phyloP scores from a whole-genome alignment of 768 basidiomycete species.

The Phlebiopsis gigantea region DNA sequence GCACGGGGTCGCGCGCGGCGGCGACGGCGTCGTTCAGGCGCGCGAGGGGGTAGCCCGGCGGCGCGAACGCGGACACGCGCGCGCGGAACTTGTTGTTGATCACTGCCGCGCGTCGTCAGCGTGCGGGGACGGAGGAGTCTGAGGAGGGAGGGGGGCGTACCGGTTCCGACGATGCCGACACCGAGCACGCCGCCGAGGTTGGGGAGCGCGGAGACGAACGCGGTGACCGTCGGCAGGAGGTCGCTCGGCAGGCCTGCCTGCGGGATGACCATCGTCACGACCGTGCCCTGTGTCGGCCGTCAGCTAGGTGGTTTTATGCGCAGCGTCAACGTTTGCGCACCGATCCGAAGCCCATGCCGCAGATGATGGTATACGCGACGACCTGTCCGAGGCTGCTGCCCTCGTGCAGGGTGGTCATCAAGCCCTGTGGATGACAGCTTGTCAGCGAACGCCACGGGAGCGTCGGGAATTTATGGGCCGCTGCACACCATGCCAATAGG shows the following conservation, averaged over 20 bases:
- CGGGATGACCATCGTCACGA: constrained; percentile 9
- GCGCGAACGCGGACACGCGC: background rate
- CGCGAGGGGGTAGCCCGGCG: background rate
- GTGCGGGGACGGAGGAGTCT: too few relatives aligned
- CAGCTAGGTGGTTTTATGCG: background rate
- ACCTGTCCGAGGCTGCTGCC: constrained; percentile 10
- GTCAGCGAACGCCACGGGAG: background rate
- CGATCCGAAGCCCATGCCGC: constrained; percentile 14
- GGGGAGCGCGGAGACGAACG: constrained; percentile 12
- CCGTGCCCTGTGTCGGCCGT: constrained; percentile 5
- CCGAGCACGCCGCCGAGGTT: constrained; percentile 15
- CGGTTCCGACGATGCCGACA: constrained; percentile 14
- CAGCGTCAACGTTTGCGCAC: background rate
- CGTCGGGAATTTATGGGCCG: background rate
- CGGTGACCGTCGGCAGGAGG: constrained; percentile 15
- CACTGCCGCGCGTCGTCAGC: constrained; percentile 5
- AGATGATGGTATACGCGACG: constrained; percentile 13
- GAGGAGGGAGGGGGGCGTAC: background rate
- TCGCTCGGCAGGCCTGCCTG: constrained; percentile 12
- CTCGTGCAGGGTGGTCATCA: constrained; percentile 12
- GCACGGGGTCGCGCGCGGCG: constrained; percentile 4
- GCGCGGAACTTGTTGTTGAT: constrained; percentile 14
- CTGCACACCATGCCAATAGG: constrained; percentile 11
- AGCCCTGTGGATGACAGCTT: background rate
- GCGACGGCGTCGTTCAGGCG: constrained; percentile 16